These are phyloP conservation scores for Ophiocordyceps robertsii DNA, from an alignment of 2,329 filamentous ascomycete genomes.

Conservation along the genomic window DNA sequence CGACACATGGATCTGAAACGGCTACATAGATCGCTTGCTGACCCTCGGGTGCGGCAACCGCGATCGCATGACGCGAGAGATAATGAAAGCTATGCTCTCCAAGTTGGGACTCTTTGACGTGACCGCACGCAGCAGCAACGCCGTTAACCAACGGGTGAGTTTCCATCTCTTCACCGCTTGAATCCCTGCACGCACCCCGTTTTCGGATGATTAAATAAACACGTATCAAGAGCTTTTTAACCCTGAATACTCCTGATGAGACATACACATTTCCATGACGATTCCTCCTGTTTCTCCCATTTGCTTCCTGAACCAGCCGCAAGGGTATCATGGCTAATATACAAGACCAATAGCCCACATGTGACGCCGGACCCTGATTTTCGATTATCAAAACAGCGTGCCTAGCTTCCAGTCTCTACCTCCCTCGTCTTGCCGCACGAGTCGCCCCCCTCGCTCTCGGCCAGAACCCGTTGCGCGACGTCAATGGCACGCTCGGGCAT, in stretches of 20 bases:
- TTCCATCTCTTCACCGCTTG: not conserved
- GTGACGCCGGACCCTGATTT: not conserved
- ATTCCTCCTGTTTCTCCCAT: slow-evolving; percentile 10
- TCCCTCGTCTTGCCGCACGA: slow-evolving; percentile 3
- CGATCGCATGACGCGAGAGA: slow-evolving; percentile 17
- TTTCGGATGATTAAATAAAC: slow-evolving; percentile 41
- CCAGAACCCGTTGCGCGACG: slow-evolving; percentile 49
- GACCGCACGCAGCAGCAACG: not conserved
- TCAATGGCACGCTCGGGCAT: slow-evolving; percentile 60
- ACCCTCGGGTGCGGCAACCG: slow-evolving; percentile 24
- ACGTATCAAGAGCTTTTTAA: slow-evolving; percentile 52
- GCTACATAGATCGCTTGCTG: slow-evolving; percentile 35
- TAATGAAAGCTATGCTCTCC: slow-evolving; percentile 12
- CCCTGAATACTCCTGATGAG: slow-evolving; percentile 49
- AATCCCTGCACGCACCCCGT: not conserved
- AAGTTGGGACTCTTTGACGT: not conserved
- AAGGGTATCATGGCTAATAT: slow-evolving; percentile 26
- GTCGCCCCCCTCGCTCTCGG: slow-evolving; percentile 2
- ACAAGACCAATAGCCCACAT: slow-evolving; percentile 4
- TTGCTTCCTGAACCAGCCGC: slow-evolving; percentile 4
- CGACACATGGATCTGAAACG: slow-evolving; percentile 25
- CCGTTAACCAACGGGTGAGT: not conserved
- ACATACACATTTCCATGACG: slow-evolving; percentile 40
- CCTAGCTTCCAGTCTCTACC: not conserved
- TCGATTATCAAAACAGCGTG: not conserved